Evolutionary conservation across 129 eudicot species (phyloP).

Genomic region (Artemisia tridentata): DNA sequence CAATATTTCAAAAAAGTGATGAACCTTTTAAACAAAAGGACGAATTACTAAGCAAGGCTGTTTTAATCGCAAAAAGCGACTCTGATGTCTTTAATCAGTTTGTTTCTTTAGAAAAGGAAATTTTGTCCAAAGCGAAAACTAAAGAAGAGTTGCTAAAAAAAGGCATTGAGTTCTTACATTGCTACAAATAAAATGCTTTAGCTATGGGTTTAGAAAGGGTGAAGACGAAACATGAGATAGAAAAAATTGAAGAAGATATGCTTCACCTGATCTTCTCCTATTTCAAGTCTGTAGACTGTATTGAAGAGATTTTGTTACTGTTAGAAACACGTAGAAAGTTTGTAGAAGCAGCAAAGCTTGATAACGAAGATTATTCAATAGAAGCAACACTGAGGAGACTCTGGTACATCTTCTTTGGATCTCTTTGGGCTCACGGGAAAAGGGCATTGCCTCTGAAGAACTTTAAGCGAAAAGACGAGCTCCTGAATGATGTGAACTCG

Average conservation of each 20-base stretch:
- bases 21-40: conserved; percentile 40
- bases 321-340: conserved; percentile 49
- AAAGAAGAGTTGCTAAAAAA: conserved; percentile 17
- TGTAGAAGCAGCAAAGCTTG: conserved; percentile 44
- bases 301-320: conserved; percentile 43
- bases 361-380: neutral
- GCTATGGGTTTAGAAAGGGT: conserved; percentile 11
- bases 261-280: conserved; percentile 32
- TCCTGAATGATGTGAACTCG: conserved; percentile 38
- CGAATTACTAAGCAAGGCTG: conserved; percentile 40
- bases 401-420: conserved; percentile 32
- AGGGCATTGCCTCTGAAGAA: conserved; percentile 63
- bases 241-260: conserved; percentile 36
- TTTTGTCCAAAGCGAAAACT: conserved; percentile 29
- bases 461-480: conserved; percentile 45
- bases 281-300: conserved; percentile 39
- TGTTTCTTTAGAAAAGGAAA: conserved; percentile 30
- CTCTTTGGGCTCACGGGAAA: conserved; percentile 49
- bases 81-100: conserved; percentile 28
- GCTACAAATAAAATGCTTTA: conserved; percentile 28
- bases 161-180: conserved; percentile 23
- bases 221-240: conserved; percentile 32
- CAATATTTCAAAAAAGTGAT: neutral
- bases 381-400: conserved; percentile 13
- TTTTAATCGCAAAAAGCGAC: conserved; percentile 31